Conservation (phyloP, 2,329 filamentous ascomycete species). For the Sclerotinia spermophila region DNA sequence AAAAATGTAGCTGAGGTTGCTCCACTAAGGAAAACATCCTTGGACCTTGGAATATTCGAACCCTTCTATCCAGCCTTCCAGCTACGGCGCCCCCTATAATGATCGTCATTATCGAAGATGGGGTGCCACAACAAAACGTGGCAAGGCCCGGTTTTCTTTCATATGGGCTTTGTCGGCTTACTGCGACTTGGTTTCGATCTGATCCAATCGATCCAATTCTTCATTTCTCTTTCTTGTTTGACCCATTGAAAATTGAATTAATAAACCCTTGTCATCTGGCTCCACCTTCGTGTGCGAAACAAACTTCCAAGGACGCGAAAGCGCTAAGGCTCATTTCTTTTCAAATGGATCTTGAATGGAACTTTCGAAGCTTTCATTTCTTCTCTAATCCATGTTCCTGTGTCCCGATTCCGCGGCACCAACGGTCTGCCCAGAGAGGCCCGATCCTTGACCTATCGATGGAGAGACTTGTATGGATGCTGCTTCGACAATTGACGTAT, state of each 20-base stretch:
- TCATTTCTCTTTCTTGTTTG: neutral
- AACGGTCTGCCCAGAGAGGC: constrained; percentile 12
- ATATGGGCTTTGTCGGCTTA: neutral
- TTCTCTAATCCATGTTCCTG: constrained; percentile 20
- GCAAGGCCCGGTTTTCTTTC: constrained; percentile 14
- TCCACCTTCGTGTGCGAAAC: constrained; percentile 1
- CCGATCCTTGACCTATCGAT: constrained; percentile 11
- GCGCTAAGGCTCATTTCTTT: constrained; percentile 15
- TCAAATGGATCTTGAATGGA: constrained; percentile 8
- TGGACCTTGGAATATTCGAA: neutral
- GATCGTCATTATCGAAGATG: constrained; percentile 15
- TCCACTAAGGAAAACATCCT: neutral
- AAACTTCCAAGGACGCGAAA: neutral
- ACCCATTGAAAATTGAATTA: constrained; percentile 2
- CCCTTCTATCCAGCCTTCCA: constrained; percentile 8
- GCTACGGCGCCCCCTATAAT: constrained; percentile 11
- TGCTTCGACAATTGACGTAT: neutral
- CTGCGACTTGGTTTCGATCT: neutral
- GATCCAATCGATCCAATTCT: neutral
- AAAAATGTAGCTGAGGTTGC: constrained; percentile 1
- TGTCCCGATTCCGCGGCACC: constrained; percentile 14
- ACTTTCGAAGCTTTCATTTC: constrained; percentile 20
- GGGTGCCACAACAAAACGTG: constrained; percentile 17
- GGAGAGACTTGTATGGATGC: neutral
- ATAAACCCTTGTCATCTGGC: constrained; percentile 3